These are phyloP conservation scores for Triticum timopheevii DNA, from an alignment of 176 grass and related monocot species.

Conservation along the genomic window DNA sequence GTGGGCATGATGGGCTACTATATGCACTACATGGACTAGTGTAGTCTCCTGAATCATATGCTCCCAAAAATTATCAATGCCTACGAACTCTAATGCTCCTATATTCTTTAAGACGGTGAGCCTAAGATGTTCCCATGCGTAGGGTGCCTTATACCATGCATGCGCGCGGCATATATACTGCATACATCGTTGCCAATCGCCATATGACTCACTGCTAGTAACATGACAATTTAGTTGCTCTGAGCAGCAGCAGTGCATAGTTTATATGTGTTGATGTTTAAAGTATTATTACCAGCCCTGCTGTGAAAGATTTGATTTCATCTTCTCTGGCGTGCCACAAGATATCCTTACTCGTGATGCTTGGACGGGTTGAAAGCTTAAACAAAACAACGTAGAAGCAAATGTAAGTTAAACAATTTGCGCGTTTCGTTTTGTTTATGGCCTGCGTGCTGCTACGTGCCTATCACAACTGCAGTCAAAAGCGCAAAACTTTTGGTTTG, in stretches of 20 bases:
- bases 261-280: not conserved
- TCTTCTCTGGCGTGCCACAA: not conserved
- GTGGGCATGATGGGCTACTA: conserved; percentile 26
- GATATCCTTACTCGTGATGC: not conserved
- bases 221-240: conserved; percentile 2
- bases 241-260: not conserved
- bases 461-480: conserved; percentile 31
- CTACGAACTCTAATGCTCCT: not conserved
- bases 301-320: not conserved
- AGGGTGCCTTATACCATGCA: not conserved
- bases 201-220: not conserved
- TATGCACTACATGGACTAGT: conserved; percentile 1
- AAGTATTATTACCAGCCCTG: conserved; percentile 4
- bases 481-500: conserved; percentile 24
- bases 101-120: not conserved
- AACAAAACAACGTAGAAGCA: conserved; percentile 22
- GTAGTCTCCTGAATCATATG: not conserved
- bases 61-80: conserved; percentile 14
- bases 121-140: not conserved
- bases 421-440: conserved; percentile 12
- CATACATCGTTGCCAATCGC: not conserved
- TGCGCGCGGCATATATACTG: not conserved
- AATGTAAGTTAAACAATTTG: conserved; percentile 14
- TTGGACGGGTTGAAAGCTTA: not conserved
- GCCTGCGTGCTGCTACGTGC: not conserved